phyloP scores from a whole-genome alignment of 2,329 filamentous ascomycete genomes.

The Calonectria pauciramosa region DNA sequence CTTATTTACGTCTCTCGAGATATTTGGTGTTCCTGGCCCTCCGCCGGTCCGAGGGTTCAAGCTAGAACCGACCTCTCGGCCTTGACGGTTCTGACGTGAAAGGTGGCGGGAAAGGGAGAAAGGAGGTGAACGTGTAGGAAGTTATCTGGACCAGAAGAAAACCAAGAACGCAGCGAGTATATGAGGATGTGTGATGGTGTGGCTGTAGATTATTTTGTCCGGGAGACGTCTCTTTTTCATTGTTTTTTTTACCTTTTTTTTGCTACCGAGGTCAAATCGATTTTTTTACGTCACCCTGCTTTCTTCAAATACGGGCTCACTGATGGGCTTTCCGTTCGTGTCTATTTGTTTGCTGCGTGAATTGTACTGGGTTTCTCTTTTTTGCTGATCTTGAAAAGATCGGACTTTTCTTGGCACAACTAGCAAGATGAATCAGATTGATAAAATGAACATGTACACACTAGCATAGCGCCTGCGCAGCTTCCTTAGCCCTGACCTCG shows the following conservation, averaged over 20 bases:
- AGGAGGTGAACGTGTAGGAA: not conserved
- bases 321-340: not conserved
- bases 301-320: not conserved
- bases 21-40: conserved; percentile 20
- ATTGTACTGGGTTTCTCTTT: not conserved
- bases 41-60: conserved; percentile 17
- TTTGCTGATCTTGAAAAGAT: not conserved
- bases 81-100: conserved; percentile 12
- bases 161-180: conserved; percentile 32
- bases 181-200: conserved; percentile 41
- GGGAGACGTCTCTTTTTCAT: conserved; percentile 38
- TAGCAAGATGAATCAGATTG: conserved; percentile 3
- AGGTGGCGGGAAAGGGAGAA: conserved; percentile 9
- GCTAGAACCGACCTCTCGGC: conserved; percentile 10
- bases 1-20: conserved; percentile 21
- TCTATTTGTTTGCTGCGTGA: not conserved
- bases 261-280: conserved; percentile 37
- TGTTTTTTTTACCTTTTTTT: conserved; percentile 40
- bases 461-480: not conserved
- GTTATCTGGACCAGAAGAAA: not conserved
- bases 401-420: not conserved
- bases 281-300: conserved; percentile 31
- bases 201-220: conserved; percentile 45
- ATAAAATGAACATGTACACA: not conserved
- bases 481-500: no score